Conservation (phyloP, 805 yeast species). For the Candida piceae region DNA sequence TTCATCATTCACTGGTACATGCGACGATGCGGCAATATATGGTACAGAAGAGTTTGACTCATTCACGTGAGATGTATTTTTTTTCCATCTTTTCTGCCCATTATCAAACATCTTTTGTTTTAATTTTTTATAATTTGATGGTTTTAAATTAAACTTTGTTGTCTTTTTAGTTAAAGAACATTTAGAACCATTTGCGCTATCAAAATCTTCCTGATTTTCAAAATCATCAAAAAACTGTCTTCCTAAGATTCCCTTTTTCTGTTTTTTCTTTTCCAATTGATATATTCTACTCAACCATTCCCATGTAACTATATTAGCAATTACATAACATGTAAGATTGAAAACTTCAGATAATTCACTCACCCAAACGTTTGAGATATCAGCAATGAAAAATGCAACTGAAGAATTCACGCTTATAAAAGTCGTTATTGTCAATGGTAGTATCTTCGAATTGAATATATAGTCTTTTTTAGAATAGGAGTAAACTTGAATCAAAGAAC, state of each 20-base stretch:
- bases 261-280: slow-evolving; percentile 50
- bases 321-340: slow-evolving; percentile 64
- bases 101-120: slow-evolving; percentile 38
- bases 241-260: slow-evolving; percentile 70
- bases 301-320: slow-evolving; percentile 74
- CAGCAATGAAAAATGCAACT: slow-evolving; percentile 69
- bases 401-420: slow-evolving; percentile 53
- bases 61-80: too few species aligned
- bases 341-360: slow-evolving; percentile 68
- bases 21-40: too few species aligned
- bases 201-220: not conserved
- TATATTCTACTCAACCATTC: slow-evolving; percentile 75
- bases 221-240: slow-evolving; percentile 69
- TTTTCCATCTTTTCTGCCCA: not conserved
- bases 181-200: not conserved
- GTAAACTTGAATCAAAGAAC: slow-evolving; percentile 56
- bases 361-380: slow-evolving; percentile 72
- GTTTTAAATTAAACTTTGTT: slow-evolving; percentile 11
- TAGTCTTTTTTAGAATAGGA: slow-evolving; percentile 46
- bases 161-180: not conserved
- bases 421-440: slow-evolving; percentile 54
- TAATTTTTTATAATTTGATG: slow-evolving; percentile 16
- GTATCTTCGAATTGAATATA: slow-evolving; percentile 43
- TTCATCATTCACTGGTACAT: slow-evolving; percentile 28
- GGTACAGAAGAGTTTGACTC: too few species aligned